These are phyloP conservation scores for Talaromyces sp. DNA, from an alignment of 2,329 filamentous ascomycete genomes.

Conservation along the genomic window DNA sequence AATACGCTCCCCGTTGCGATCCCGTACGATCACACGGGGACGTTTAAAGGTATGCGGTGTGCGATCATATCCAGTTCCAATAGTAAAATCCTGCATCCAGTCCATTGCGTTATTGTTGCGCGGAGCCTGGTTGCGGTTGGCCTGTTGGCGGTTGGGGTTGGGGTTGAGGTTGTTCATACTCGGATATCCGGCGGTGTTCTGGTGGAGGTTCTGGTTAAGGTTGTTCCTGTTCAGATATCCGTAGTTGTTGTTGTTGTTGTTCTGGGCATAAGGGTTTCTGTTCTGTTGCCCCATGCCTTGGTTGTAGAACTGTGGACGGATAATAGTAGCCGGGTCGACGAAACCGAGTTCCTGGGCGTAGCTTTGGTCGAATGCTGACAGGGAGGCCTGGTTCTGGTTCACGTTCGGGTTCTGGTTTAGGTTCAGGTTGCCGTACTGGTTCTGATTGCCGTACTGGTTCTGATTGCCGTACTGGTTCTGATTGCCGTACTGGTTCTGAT, in stretches of 20 bases:
- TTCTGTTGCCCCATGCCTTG: not conserved
- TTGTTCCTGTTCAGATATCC: not conserved
- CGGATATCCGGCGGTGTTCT: not conserved
- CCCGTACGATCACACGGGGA: not conserved
- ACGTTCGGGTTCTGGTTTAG: not conserved
- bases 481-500: no score
- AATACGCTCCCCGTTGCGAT: not conserved
- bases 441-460: no score
- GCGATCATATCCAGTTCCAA: not conserved
- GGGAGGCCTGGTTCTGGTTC: not conserved
- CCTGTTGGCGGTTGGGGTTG: no score
- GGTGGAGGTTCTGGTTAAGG: no score
- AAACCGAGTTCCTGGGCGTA: not conserved
- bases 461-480: no score
- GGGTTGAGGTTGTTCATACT: not conserved
- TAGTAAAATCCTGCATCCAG: no score
- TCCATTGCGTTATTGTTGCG: no score
- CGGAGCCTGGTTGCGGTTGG: no score
- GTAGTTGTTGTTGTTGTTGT: no score
- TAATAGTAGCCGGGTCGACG: not conserved
- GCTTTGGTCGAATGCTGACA: not conserved
- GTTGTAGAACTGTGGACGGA: no score
- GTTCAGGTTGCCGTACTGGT: no score
- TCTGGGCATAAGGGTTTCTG: not conserved
- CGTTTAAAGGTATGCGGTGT: not conserved